These are phyloP conservation scores for Trichoderma hamatum DNA, from an alignment of 2,329 filamentous ascomycete species.

Conservation along the genomic window DNA sequence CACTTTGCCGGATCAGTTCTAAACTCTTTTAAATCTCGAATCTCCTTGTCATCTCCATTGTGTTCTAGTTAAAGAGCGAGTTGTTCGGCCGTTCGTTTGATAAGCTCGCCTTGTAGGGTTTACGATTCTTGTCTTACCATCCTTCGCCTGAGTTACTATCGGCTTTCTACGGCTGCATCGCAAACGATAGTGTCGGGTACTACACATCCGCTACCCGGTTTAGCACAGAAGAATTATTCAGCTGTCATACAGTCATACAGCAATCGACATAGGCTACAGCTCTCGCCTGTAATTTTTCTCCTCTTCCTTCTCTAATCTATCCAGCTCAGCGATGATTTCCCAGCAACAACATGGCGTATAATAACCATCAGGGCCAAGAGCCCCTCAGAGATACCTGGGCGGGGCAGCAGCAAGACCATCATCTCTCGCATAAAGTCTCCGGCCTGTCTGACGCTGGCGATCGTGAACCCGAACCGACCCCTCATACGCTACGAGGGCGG, in stretches of 20 bases:
- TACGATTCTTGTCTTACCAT: neutral
- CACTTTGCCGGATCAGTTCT: neutral
- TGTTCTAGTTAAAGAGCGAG: neutral
- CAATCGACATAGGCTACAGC: neutral
- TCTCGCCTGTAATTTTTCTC: neutral
- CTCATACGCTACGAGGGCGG: slow-evolving; percentile 36
- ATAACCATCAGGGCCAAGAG: slow-evolving; percentile 38
- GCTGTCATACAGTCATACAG: neutral
- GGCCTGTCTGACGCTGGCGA: slow-evolving; percentile 42
- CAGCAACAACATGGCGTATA: slow-evolving; percentile 37
- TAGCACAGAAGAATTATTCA: neutral
- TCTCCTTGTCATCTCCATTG: neutral
- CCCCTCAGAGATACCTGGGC: slow-evolving; percentile 34
- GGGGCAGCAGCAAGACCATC: slow-evolving; percentile 21
- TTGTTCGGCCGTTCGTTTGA: neutral
- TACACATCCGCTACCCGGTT: neutral
- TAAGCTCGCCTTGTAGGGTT: neutral
- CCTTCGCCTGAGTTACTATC: neutral
- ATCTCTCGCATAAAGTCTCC: slow-evolving; percentile 40
- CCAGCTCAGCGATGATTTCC: slow-evolving; percentile 34
- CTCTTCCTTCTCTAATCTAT: neutral
- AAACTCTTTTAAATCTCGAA: neutral
- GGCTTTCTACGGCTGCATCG: neutral
- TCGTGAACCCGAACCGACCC: slow-evolving; percentile 20
- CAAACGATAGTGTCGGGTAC: neutral